Evolutionary conservation across 768 basidiomycete genomes (phyloP), one percentile per base, ranked within the genome.

Genomic region (Coprinopsis strossmayeri): DNA sequence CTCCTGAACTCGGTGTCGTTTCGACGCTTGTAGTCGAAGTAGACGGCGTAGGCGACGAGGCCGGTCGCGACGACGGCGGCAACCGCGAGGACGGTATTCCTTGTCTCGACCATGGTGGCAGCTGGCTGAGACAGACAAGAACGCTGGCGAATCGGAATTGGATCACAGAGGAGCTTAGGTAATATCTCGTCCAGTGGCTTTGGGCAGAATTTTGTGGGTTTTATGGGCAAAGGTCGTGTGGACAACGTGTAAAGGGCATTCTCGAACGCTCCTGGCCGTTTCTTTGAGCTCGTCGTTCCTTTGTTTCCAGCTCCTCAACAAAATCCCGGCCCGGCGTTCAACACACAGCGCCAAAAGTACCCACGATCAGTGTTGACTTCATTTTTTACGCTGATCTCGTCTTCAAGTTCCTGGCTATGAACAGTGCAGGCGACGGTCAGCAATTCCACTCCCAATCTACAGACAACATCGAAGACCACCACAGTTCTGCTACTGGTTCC

Each of bases 1-100:
- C 82, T 91, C 63, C 96, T 81, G 77, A 99, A 99, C 13, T 77
- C 74, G 35, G 72, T 66, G 61, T 96, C 91, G 62, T 87, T 90
- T 60, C 94, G 79, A 45, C 96, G 84, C 71, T 79, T 89, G 72
- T 95, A 84, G 74, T 99, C 96, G 60, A 97, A 99, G 69, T 92
- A 97, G 46, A 81, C 76, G 25, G 87, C 91, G 65, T 97, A 98
- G 20, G 82, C 91, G 28, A 87, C 65, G 32, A 83, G 57, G 39
- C 82, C 74, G 37, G 78, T 76, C 18, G 82, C 74, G 32, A 83
- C 65, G 32, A 74, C 69, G 57, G 73, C 63, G 23, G 75, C 73
- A 57, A 74, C 63, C 45, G 73, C 68, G 59, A 77, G 63, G 50
- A 69, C 59, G 47, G 63, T 67, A 43, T 59, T 54, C 30, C 63